Conservation (phyloP, 2,329 filamentous ascomycete species). For the Ceratocystis papillata region DNA sequence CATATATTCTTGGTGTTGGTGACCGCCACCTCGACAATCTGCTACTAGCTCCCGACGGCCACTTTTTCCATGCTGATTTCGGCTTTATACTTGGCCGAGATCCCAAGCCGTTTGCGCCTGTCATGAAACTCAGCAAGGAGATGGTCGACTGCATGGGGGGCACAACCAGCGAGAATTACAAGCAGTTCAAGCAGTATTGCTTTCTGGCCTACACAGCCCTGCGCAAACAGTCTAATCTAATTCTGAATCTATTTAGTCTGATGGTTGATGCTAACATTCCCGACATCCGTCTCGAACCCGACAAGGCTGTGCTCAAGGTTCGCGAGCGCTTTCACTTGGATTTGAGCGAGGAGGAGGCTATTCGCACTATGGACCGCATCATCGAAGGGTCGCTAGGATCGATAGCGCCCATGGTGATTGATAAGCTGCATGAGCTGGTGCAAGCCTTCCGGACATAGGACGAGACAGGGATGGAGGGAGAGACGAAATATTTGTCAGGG, state of each 20-base stretch:
- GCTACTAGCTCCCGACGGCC: conserved; percentile 74
- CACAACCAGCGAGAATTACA: conserved; percentile 65
- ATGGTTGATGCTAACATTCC: conserved; percentile 98
- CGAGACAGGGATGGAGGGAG: background rate
- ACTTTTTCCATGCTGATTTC: conserved; percentile 98
- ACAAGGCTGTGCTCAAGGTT: conserved; percentile 90
- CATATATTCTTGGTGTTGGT: conserved; percentile 90
- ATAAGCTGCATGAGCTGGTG: conserved; percentile 84
- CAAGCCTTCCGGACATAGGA: conserved; percentile 74
- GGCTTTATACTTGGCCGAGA: conserved; percentile 96
- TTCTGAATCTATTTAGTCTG: conserved; percentile 87
- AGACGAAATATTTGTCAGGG: too few relatives aligned
- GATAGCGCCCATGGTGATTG: conserved; percentile 86
- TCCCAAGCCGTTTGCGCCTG: conserved; percentile 90
- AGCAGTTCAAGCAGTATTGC: conserved; percentile 87
- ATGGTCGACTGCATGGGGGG: conserved; percentile 99
- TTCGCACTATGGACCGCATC: conserved; percentile 73
- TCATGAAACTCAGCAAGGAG: conserved; percentile 93
- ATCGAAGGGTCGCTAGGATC: conserved; percentile 87
- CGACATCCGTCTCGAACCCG: conserved; percentile 82
- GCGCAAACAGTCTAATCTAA: conserved; percentile 78
- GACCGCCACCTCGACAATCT: conserved; percentile 95
- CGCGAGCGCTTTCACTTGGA: conserved; percentile 90
- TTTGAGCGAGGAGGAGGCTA: conserved; percentile 82
- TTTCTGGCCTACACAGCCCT: conserved; percentile 89